Evolutionary conservation across 1,284 basidiomycete species (phyloP), one percentile per base, ranked within the genome.

Genomic region (Golubevia pallescens): DNA sequence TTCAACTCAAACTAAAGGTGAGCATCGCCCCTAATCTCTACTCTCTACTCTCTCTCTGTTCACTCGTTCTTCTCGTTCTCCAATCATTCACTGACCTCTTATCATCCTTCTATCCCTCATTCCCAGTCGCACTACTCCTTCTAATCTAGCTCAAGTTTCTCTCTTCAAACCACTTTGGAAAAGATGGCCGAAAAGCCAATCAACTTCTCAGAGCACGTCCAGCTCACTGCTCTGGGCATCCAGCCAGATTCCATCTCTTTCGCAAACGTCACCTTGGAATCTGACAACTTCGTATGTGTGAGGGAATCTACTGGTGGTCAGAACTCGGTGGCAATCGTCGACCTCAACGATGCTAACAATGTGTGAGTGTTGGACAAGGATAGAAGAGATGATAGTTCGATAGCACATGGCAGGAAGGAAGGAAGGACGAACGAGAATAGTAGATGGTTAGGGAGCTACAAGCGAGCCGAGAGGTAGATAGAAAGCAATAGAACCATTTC

Each of bases 161-260:
- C 19, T 16, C 3, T 56, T 28, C 58, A 28, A 16, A 28, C 21
- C 8, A 60, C 14, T 60, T 51, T 19, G 56, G 51, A 61, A 23
- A 69, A 28, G 65, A 85, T 85, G 82, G 81, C 75, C 62, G 82
- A 85, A 68, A 84, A 80, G 68, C 82, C 82, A 61, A 85, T 85
- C 76, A 74, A n/a, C n/a, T n/a, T n/a, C n/a, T n/a, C n/a, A n/a
- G n/a, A n/a, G n/a, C n/a, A n/a, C n/a, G n/a, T 75, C 60, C 93
- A 99, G 89, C 92, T 99, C 84, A 95, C 95, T 38, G 94, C 94
- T 86, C 89, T 99, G 76, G 96, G 95, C 77, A 90, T 99, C 75
- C 94, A 98, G 87, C 95, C 96, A 59, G 91, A 93, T 70, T 96
- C 94, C 72, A 99, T 99, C 86, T 95, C 94, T 48, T 99, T 99